These are phyloP conservation scores for Cercophora samala DNA, from an alignment of 495 filamentous ascomycete genomes.

Conservation along the genomic window DNA sequence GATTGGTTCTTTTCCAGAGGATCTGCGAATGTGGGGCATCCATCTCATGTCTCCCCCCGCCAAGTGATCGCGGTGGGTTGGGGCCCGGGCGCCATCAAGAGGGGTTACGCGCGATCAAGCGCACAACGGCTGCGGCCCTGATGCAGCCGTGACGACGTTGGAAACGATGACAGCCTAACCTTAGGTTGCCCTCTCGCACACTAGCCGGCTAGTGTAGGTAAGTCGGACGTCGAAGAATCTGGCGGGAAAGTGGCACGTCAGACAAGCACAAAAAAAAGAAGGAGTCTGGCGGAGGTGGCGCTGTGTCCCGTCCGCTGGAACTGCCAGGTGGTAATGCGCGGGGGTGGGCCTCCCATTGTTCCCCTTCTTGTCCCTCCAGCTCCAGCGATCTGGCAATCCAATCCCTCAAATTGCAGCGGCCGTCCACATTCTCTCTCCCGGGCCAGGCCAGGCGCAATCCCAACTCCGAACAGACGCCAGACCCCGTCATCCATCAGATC, in stretches of 20 bases:
- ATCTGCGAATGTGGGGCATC: background rate
- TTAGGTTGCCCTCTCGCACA: background rate
- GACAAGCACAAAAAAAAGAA: background rate
- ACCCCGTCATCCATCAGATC: background rate
- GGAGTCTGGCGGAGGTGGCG: background rate
- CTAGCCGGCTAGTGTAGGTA: too few species aligned
- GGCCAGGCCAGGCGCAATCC: background rate
- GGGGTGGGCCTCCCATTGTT: background rate
- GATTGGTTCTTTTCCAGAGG: background rate
- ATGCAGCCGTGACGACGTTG: background rate
- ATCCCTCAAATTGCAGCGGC: conserved; percentile 12
- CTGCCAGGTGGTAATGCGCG: background rate
- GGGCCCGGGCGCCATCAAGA: background rate
- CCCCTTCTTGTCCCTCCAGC: background rate
- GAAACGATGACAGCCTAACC: conserved; percentile 4
- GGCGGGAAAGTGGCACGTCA: background rate
- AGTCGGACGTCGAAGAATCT: too few species aligned
- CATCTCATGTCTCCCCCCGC: background rate
- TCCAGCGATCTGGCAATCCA: background rate
- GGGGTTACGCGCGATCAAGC: background rate
- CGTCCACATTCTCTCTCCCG: conserved; percentile 8
- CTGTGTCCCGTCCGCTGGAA: conserved; percentile 1
- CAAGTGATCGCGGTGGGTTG: background rate
- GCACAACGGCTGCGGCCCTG: background rate
- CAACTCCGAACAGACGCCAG: background rate